phyloP scores from a whole-genome alignment of 2,329 filamentous ascomycete species.

The Aquanectria penicillioides region DNA sequence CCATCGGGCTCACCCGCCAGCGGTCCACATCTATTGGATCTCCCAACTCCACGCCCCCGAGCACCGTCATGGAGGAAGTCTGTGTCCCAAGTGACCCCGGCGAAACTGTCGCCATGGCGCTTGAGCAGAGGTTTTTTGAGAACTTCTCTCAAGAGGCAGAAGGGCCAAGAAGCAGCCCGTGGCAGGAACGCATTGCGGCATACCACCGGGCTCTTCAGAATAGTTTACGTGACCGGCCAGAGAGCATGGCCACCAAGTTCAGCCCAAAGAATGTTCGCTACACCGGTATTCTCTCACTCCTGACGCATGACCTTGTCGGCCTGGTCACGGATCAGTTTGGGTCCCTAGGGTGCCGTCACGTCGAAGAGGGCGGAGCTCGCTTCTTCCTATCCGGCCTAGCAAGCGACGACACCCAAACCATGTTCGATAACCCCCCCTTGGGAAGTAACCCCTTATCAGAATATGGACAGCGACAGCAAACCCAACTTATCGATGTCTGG shows the following conservation, averaged over 20 bases:
- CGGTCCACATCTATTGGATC: conserved; percentile 41
- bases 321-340: conserved; percentile 44
- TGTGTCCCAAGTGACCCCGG: conserved; percentile 22
- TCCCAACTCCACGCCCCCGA: conserved; percentile 36
- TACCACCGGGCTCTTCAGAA: conserved; percentile 29
- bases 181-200: conserved; percentile 34
- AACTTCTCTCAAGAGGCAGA: conserved; percentile 36
- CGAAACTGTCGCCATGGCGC: conserved; percentile 42
- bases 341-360: conserved; percentile 42
- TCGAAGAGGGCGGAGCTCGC: conserved; percentile 40
- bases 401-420: conserved; percentile 41
- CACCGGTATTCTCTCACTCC: conserved; percentile 41
- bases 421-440: conserved; percentile 43
- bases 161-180: conserved; percentile 29
- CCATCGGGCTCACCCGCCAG: conserved; percentile 33
- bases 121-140: conserved; percentile 45
- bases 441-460: conserved; percentile 41
- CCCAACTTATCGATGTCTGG: conserved; percentile 54
- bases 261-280: conserved; percentile 34
- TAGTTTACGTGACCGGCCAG: conserved; percentile 22
- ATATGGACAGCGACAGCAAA: conserved; percentile 46
- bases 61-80: conserved; percentile 34
- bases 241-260: conserved; percentile 29
- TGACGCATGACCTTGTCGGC: conserved; percentile 46
- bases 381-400: conserved; percentile 43